Evolutionary conservation across 2,329 filamentous ascomycete species (phyloP).

Genomic region (Orbilia blumenaviensis): DNA sequence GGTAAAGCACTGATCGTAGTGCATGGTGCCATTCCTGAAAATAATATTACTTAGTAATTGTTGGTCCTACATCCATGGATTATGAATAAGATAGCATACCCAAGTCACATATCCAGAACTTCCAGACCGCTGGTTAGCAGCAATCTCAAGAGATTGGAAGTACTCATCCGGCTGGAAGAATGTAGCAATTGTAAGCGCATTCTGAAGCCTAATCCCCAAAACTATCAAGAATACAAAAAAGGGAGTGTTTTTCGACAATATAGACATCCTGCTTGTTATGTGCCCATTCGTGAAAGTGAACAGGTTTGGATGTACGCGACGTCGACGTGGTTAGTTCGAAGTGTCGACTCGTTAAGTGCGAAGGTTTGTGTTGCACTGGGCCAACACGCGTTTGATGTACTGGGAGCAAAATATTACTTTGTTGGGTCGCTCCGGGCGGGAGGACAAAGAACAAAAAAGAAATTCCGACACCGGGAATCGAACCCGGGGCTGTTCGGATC

Average conservation of each 20-base stretch:
- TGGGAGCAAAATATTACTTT: conserved; percentile 6
- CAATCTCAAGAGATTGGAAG: conserved; percentile 93
- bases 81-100: conserved; percentile 66
- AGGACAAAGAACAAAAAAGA: conserved; percentile 5
- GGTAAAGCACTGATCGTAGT: conserved; percentile 89
- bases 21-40: conserved; percentile 87
- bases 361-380: background rate
- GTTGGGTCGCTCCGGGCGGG: background rate
- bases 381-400: too few species aligned
- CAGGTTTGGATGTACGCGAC: background rate
- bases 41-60: background rate
- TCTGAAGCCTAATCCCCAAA: conserved; percentile 78
- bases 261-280: conserved; percentile 7
- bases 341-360: background rate
- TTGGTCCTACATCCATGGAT: background rate
- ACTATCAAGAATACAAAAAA: conserved; percentile 59
- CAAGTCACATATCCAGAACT: conserved; percentile 90
- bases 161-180: conserved; percentile 99
- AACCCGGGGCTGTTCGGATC: conserved; percentile 50
- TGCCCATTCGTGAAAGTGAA: background rate
- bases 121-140: conserved; percentile 83
- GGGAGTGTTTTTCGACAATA: conserved; percentile 19
- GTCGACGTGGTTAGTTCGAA: background rate
- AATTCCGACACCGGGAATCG: conserved; percentile 52
- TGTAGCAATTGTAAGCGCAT: conserved; percentile 79